Base-by-base conservation (phyloP, 345 rosid species). In the Salix udensis region DNA sequence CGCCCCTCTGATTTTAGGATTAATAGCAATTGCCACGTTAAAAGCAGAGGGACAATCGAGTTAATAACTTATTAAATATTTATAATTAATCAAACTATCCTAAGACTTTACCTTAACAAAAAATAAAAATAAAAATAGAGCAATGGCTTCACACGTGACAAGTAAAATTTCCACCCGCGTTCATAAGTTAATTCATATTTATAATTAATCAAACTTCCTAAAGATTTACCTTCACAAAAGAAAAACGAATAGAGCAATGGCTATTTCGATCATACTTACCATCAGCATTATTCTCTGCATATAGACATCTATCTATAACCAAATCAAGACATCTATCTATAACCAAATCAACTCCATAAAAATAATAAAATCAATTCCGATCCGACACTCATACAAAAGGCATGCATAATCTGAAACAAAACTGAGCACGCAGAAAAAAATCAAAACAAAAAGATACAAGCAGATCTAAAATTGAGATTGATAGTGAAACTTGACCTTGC, bases 401-500 rank as follows among this genome's bases (percentile, higher is more conserved):
- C 40, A 16, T 34, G 19, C 50, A 72, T 6, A 21, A 52, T 52
- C 40, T 8, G 31, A 37, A 67, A n/a, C 11, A 21, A 40, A 55
- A 19, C 9, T 8, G 40, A 58, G 34, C 37, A 74, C 65, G 6
- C 37, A 16, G 13, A 46, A 1, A 72, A 44, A 6, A 18, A 15
- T 13, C 13, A 6, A 69, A 6, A 53, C 21, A 30, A 24, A 11
- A 24, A 13, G 7, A 34, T 2, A n/a, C 60, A 46, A 16, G 14
- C 14, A 28, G 66, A 44, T 73, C 62, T n/a, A 24, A 26, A 14
- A 18, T 4, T 23, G n/a, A 16, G 36, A 11, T 13, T 23, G 30
- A 9, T 13, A 7, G 12, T 18, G 39, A 67, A 23, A 15, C 5
- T 37, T 44, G 42, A 81, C 84, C 81, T 81, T 81, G 73, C 84